Evolutionary conservation across 208 protist species (phyloP).

Genomic region (Trypanosomatidae sp.): DNA sequence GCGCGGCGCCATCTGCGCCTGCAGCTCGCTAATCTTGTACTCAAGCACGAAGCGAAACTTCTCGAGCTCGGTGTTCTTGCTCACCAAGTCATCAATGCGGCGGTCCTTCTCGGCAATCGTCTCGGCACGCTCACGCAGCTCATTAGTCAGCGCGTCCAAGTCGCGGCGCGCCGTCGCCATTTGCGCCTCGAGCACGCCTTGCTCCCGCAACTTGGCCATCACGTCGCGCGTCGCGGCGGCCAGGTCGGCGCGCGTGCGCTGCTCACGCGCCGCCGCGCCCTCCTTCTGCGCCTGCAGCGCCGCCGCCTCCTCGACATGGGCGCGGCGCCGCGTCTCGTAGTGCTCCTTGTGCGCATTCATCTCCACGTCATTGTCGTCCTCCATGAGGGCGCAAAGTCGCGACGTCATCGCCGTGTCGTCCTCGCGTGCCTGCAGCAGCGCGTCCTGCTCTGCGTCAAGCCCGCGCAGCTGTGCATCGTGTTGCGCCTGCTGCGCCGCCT

Average conservation of each 20-base stretch:
- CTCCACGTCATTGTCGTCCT: slow-evolving; percentile 93
- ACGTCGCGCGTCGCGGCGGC: slow-evolving; percentile 81
- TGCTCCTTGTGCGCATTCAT: slow-evolving; percentile 89
- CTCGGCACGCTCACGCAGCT: slow-evolving; percentile 91
- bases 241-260: slow-evolving; percentile 87
- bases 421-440: slow-evolving; percentile 44
- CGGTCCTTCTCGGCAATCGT: slow-evolving; percentile 96
- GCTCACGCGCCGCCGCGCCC: slow-evolving; percentile 76
- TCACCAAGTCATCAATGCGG: slow-evolving; percentile 94
- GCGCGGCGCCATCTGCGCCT: slow-evolving; percentile 95
- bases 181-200: slow-evolving; percentile 78
- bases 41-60: slow-evolving; percentile 99
- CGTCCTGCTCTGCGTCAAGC: slow-evolving; percentile 51
- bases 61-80: slow-evolving; percentile 97
- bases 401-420: slow-evolving; percentile 68
- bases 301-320: slow-evolving; percentile 80
- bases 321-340: slow-evolving; percentile 86
- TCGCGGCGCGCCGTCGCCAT: slow-evolving; percentile 91
- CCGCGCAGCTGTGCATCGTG: slow-evolving; percentile 24
- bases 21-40: slow-evolving; percentile 97
- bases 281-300: slow-evolving; percentile 85
- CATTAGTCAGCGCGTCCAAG: slow-evolving; percentile 84
- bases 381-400: slow-evolving; percentile 79
- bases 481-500: slow-evolving; percentile 23
- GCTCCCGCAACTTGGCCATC: slow-evolving; percentile 73